phyloP scores from a whole-genome alignment of 2,329 filamentous ascomycete genomes.

The Botrytis aclada region DNA sequence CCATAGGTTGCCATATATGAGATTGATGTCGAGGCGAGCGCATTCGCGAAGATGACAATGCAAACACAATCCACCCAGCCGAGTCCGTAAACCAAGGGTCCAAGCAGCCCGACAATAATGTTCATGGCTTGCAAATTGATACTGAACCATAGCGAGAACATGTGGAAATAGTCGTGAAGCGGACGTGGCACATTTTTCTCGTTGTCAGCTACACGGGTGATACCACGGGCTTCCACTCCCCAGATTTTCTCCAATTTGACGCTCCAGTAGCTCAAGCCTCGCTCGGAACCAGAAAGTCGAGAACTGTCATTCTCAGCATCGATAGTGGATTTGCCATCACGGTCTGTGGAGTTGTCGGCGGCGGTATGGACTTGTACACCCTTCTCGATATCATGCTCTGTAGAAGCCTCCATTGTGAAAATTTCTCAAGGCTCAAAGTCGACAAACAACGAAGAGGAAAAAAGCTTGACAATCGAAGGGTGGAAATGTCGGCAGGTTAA shows the following conservation, averaged over 20 bases:
- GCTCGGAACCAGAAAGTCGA: not conserved
- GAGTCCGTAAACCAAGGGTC: slow-evolving; percentile 54
- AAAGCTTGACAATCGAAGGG: not conserved
- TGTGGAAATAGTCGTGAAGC: slow-evolving; percentile 44
- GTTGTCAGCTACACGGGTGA: slow-evolving; percentile 52
- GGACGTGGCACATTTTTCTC: slow-evolving; percentile 49
- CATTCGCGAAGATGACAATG: slow-evolving; percentile 53
- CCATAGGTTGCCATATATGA: slow-evolving; percentile 62
- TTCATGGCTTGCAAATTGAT: slow-evolving; percentile 61
- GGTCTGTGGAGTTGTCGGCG: slow-evolving; percentile 1
- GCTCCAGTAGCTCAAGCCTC: slow-evolving; percentile 15
- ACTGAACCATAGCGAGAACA: slow-evolving; percentile 57
- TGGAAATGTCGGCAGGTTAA: not conserved
- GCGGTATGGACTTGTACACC: slow-evolving; percentile 12
- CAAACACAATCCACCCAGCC: slow-evolving; percentile 54
- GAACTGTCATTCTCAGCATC: not conserved
- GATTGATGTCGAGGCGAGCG: slow-evolving; percentile 51
- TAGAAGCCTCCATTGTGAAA: slow-evolving; percentile 15
- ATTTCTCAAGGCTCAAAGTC: not conserved
- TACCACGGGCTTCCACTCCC: slow-evolving; percentile 52
- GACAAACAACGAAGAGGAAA: not conserved
- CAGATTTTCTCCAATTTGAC: slow-evolving; percentile 21
- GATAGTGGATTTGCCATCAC: slow-evolving; percentile 10
- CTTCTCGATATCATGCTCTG: slow-evolving; percentile 23
- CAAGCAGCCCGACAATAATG: slow-evolving; percentile 59